A percentile compares a stretch with the other conserved stretches of the same genome.
Evolutionary conservation across 2,329 filamentous ascomycete genomes (phyloP).

Genomic region (Seiridium unicorne): DNA sequence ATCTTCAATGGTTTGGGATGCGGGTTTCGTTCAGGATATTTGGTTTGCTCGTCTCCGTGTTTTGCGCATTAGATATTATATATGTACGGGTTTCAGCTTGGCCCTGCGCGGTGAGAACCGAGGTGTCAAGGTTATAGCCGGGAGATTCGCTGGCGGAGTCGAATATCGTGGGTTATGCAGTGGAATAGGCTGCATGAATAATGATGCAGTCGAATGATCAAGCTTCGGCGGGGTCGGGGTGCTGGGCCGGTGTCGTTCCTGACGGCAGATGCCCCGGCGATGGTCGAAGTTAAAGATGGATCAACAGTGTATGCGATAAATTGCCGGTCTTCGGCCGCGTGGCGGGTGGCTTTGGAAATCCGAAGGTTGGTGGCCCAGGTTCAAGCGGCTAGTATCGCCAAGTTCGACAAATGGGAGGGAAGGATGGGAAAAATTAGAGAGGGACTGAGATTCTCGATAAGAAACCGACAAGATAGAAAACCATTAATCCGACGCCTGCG

Average conservation of each 20-base stretch:
- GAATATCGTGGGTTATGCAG: too few species aligned
- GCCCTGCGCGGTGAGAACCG: neutral
- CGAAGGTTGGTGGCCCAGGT: neutral
- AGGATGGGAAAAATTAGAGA: neutral
- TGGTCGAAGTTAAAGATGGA: neutral
- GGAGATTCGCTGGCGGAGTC: too few species aligned
- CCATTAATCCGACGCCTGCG: neutral
- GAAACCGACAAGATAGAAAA: neutral
- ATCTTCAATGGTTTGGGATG: conserved; percentile 10
- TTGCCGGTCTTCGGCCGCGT: neutral
- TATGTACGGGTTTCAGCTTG: neutral
- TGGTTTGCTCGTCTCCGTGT: neutral
- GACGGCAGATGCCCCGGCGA: conserved; percentile 2
- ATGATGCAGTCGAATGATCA: neutral
- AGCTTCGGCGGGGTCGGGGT: neutral
- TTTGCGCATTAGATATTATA: conserved; percentile 4
- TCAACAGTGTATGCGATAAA: neutral
- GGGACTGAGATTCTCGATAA: neutral
- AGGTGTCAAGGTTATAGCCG: too few species aligned
- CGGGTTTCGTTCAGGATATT: neutral
- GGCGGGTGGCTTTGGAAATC: neutral
- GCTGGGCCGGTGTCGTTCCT: neutral
- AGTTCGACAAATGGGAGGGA: neutral
- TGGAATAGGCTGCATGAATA: neutral
- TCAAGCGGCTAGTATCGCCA: neutral